Evolutionary conservation across 495 filamentous ascomycete species (phyloP).

Genomic region (Aspergillus ostianus): DNA sequence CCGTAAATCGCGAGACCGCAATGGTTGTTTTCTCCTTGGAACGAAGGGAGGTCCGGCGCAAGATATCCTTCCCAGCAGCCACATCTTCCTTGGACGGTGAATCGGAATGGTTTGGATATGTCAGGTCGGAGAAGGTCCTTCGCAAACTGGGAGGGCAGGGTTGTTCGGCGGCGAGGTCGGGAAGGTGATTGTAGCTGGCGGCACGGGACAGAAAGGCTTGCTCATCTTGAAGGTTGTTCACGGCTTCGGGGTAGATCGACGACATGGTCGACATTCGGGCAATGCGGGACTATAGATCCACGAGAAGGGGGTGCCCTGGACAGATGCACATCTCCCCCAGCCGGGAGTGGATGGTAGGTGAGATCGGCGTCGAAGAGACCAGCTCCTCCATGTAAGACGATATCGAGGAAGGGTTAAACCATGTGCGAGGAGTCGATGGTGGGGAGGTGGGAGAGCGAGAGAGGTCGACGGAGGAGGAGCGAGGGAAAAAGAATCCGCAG

Average conservation of each 20-base stretch:
- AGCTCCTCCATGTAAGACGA: conserved; percentile 42
- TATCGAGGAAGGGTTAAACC: conserved; percentile 22
- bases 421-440: conserved; percentile 11
- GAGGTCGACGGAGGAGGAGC: not conserved
- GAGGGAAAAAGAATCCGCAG: not conserved
- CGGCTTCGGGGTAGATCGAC: conserved; percentile 27
- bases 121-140: conserved; percentile 46
- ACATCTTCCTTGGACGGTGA: conserved; percentile 46
- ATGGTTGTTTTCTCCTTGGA: conserved; percentile 37
- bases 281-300: conserved; percentile 16
- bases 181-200: conserved; percentile 46
- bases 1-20: conserved; percentile 37
- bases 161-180: conserved; percentile 25
- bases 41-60: conserved; percentile 44
- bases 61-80: conserved; percentile 45
- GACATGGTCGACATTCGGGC: conserved; percentile 33
- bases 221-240: conserved; percentile 26
- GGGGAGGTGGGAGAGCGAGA: conserved; percentile 7
- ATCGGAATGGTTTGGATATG: conserved; percentile 31
- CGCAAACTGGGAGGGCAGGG: conserved; percentile 31
- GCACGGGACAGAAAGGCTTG: conserved; percentile 32
- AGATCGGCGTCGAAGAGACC: conserved; percentile 36
- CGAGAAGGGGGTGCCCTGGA: conserved; percentile 14
- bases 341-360: conserved; percentile 22
- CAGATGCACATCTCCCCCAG: conserved; percentile 33